phyloP scores from a whole-genome alignment of 2,329 filamentous ascomycete species.

The Trichoderma pleuroti region DNA sequence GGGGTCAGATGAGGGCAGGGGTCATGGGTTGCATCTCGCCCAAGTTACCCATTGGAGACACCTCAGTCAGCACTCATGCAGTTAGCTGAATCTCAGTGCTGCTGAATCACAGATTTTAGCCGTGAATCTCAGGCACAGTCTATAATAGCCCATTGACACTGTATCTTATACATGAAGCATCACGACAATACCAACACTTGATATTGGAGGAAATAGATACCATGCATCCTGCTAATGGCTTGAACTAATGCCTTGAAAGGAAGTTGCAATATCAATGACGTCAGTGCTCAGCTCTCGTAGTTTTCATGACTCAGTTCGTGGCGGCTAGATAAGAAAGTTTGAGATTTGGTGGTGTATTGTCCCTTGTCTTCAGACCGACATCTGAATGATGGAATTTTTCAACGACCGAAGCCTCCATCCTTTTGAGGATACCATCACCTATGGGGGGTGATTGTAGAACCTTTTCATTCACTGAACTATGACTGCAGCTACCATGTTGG shows the following conservation, averaged over 20 bases:
- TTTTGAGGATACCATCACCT: not conserved
- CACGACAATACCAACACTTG: not conserved
- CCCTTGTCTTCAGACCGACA: not conserved
- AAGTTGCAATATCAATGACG: not conserved
- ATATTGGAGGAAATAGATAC: too few relatives aligned
- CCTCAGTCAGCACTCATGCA: not conserved
- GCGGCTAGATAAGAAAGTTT: not conserved
- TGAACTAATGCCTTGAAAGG: not conserved
- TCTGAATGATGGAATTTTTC: not conserved
- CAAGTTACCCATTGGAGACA: not conserved
- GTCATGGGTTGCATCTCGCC: too few relatives aligned
- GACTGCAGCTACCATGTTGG: not conserved
- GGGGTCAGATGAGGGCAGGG: too few relatives aligned
- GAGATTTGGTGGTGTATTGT: not conserved
- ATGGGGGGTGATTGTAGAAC: not conserved
- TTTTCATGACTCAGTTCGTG: not conserved
- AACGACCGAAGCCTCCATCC: not conserved
- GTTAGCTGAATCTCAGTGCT: not conserved
- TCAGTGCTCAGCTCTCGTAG: not conserved
- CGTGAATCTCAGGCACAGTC: not conserved
- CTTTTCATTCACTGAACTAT: not conserved
- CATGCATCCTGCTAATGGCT: too few relatives aligned
- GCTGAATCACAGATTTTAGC: not conserved
- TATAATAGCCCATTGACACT: not conserved
- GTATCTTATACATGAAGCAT: not conserved